Evolutionary conservation across 176 grass and related monocot species (phyloP).

Genomic region (Cenchrus americanus): DNA sequence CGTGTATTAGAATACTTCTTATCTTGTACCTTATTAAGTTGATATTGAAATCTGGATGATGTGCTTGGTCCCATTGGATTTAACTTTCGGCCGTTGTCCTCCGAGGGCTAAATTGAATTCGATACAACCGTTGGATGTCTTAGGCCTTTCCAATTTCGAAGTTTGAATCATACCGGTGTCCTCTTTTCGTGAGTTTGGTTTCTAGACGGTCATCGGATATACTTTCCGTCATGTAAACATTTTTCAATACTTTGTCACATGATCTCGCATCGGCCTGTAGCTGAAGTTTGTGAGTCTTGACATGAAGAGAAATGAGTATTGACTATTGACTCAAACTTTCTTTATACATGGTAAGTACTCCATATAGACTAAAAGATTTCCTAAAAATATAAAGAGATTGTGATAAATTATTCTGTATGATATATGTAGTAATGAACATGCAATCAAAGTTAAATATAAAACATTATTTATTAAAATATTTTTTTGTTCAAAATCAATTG

Average conservation of each 20-base stretch:
- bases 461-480: too few species aligned
- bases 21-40: not conserved
- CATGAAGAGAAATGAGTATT: not conserved
- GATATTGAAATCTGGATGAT: not conserved
- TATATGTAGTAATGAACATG: too few species aligned
- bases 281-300: constrained; percentile 10
- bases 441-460: too few species aligned
- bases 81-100: not conserved
- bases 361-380: too few species aligned
- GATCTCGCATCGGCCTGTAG: not conserved
- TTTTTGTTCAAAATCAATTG: too few species aligned
- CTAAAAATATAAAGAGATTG: too few species aligned
- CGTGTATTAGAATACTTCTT: not conserved
- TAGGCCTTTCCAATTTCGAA: constrained; percentile 7
- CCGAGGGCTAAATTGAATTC: not conserved
- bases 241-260: not conserved
- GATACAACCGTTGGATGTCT: not conserved
- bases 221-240: not conserved
- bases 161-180: not conserved
- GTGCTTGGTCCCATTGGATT: constrained; percentile 1
- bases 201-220: not conserved
- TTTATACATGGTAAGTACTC: too few species aligned
- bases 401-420: too few species aligned
- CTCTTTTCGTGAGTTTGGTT: not conserved
- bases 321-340: too few species aligned